phyloP scores from a whole-genome alignment of 345 rosid genomes.

The Hibiscus tridactylites region DNA sequence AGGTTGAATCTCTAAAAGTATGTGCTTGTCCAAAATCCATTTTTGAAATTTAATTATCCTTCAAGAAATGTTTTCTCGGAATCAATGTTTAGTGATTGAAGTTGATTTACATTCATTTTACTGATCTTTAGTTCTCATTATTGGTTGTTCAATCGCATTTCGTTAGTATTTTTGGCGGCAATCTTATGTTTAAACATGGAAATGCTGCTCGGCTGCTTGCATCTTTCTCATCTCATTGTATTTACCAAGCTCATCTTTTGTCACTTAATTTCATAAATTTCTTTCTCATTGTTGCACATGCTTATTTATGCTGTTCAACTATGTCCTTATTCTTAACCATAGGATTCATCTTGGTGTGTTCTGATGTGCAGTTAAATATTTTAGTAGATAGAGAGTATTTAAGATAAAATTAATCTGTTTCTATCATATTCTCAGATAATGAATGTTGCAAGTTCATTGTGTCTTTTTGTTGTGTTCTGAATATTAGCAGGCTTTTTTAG shows the following conservation, averaged over 20 bases:
- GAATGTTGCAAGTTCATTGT: neutral
- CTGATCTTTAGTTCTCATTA: neutral
- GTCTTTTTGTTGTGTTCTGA: neutral
- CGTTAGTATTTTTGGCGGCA: neutral
- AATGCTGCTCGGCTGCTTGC: neutral
- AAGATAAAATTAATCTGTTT: neutral
- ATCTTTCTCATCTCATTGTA: neutral
- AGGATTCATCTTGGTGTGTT: neutral
- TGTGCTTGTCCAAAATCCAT: neutral
- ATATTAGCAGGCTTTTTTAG: neutral
- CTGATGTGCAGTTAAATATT: neutral
- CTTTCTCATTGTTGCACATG: neutral
- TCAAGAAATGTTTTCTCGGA: neutral
- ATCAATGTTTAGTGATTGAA: neutral
- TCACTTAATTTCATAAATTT: neutral
- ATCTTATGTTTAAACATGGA: neutral
- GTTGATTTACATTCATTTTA: neutral
- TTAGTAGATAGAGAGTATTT: neutral
- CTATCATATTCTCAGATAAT: neutral
- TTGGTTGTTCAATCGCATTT: neutral
- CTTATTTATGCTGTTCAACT: neutral
- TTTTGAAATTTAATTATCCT: neutral
- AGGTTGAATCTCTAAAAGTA: neutral
- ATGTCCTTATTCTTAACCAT: neutral
- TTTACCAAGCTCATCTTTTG: neutral